Percentiles rank a stretch among this genome's conserved stretches.
These are phyloP conservation scores for Fragilaria radians DNA, from an alignment of 108 stramenopile genomes.

Conservation along the genomic window DNA sequence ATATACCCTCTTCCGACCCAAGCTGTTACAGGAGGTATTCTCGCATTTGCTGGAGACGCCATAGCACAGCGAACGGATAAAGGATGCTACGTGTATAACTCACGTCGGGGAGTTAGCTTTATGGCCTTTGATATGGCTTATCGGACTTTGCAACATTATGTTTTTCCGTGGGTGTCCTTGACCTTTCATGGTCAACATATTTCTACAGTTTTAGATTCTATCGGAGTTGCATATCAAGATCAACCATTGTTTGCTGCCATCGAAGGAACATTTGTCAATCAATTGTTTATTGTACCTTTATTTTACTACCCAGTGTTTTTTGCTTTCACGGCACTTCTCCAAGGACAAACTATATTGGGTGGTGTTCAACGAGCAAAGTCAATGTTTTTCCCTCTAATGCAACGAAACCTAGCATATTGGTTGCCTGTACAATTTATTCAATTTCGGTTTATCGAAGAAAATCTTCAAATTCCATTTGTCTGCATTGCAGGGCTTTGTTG, in stretches of 20 bases:
- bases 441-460: slow-evolving; percentile 44
- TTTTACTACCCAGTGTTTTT: slow-evolving; percentile 57
- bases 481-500: slow-evolving; percentile 24
- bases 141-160: slow-evolving; percentile 31
- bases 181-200: slow-evolving; percentile 32
- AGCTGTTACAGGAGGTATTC: slow-evolving; percentile 16
- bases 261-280: slow-evolving; percentile 45
- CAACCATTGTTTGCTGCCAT: slow-evolving; percentile 24
- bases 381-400: slow-evolving; percentile 42
- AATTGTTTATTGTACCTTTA: slow-evolving; percentile 38
- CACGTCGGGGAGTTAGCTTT: slow-evolving; percentile 34
- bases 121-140: slow-evolving; percentile 44
- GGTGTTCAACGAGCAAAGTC: slow-evolving; percentile 34
- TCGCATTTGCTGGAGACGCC: slow-evolving; percentile 40
- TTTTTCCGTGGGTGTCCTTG: slow-evolving; percentile 27
- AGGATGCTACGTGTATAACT: slow-evolving; percentile 36
- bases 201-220: not conserved
- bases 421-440: slow-evolving; percentile 54
- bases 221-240: slow-evolving; percentile 6
- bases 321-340: slow-evolving; percentile 42
- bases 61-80: slow-evolving; percentile 28
- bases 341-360: slow-evolving; percentile 25
- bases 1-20: slow-evolving; percentile 15
- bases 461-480: slow-evolving; percentile 35
- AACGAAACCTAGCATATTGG: slow-evolving; percentile 50